phyloP scores from a whole-genome alignment of 2,329 filamentous ascomycete genomes.

The Claviceps arundinis region DNA sequence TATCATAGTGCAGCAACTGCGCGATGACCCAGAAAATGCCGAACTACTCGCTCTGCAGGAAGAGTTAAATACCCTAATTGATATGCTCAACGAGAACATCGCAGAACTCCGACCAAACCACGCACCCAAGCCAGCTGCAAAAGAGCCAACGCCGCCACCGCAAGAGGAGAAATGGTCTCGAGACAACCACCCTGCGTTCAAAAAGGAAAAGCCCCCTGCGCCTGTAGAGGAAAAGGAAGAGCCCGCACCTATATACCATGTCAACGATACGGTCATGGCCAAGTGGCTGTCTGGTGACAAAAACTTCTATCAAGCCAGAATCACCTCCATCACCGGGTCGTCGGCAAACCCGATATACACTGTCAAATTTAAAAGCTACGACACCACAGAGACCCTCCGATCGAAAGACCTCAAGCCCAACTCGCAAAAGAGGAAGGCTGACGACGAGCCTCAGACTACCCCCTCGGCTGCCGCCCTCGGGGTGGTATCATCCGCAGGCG shows the following conservation, averaged over 20 bases:
- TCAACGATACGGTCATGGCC: slow-evolving; percentile 82
- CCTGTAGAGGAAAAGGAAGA: slow-evolving; percentile 38
- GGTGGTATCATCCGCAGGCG: slow-evolving; percentile 41
- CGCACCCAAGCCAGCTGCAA: slow-evolving; percentile 30
- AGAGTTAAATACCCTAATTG: slow-evolving; percentile 73
- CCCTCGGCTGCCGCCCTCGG: slow-evolving; percentile 27
- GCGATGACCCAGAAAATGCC: slow-evolving; percentile 65
- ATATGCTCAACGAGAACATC: slow-evolving; percentile 65
- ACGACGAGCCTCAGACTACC: slow-evolving; percentile 57
- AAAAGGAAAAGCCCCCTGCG: slow-evolving; percentile 40
- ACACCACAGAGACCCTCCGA: slow-evolving; percentile 67
- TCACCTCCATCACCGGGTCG: slow-evolving; percentile 87
- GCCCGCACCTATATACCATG: slow-evolving; percentile 51
- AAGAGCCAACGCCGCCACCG: slow-evolving; percentile 31
- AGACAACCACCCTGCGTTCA: slow-evolving; percentile 69
- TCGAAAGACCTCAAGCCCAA: slow-evolving; percentile 75
- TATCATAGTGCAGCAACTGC: slow-evolving; percentile 60
- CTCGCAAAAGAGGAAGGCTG: slow-evolving; percentile 74
- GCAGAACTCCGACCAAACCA: slow-evolving; percentile 55
- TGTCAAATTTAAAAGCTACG: slow-evolving; percentile 89
- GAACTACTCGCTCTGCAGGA: slow-evolving; percentile 65
- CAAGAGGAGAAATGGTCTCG: slow-evolving; percentile 63
- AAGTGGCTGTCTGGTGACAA: slow-evolving; percentile 87
- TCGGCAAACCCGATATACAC: slow-evolving; percentile 84
- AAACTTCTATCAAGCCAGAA: slow-evolving; percentile 80